Evolutionary conservation across 176 grass and related monocot genomes (phyloP), one percentile per base, ranked within the genome.

Genomic region (Carex littledalei): DNA sequence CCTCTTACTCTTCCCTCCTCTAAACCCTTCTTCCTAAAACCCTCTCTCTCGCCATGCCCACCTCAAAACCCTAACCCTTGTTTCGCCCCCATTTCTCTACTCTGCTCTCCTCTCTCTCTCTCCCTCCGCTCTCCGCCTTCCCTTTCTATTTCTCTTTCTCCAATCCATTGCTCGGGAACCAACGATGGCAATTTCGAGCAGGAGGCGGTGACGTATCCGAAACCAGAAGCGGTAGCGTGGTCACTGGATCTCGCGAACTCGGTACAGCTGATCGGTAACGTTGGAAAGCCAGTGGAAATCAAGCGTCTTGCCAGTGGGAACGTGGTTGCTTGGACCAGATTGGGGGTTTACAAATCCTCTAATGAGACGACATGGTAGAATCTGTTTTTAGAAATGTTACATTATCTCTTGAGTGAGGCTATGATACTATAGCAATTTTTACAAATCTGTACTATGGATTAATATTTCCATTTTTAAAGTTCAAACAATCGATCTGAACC

Each of bases 321-420:
- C 47, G 47, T 70, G 29, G 79, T 99, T 57, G 96, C 96, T 18
- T 90, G 91, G 85, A 91, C 93, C 1, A 88, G 91, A 79, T 68
- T 99, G 47, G 96, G 85, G 52, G 84, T 98, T 59, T 90, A 88
- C 84, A 98, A 95, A 80, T 93, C 93, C 68, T 72, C 91, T 59
- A 89, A 87, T 67, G 93, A 92, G 53, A 94, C 90, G 24, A 90
- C 91, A 6, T 99, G 93, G 96, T 99, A 86, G 78, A 18, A 11
- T 78, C 37, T 75, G 11, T 11, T 75, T 5, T 78, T 8, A 50
- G 4, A 53, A 37, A 24, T 54, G 35, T 65, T 65, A 64, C 4
- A 39, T 39, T 39, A 39, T 39, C 4, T 39, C 37, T 39, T 39
- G 37, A 39, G 37, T 39, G 37, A 39, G 37, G 37, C 5, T 39